Base-by-base conservation (phyloP, 495 filamentous ascomycete species). In the Bacidia rubella region DNA sequence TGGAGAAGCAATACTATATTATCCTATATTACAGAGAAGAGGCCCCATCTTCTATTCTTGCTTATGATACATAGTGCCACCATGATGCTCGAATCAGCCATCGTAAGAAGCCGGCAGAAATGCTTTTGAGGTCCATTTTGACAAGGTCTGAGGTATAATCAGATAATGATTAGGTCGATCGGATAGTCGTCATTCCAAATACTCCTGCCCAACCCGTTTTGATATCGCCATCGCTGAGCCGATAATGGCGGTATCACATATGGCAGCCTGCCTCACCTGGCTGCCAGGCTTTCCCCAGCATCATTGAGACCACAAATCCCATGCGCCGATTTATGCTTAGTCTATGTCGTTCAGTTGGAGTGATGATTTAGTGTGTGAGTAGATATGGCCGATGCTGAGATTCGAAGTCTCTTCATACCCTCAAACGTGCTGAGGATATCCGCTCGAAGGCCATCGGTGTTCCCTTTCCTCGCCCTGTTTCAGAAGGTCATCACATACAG, bases 381-480 rank as follows among this genome's bases (percentile, higher is more conserved):
- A n/a, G n/a, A n/a, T n/a, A n/a, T n/a, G n/a, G n/a, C n/a, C n/a
- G n/a, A n/a, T n/a, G n/a, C n/a, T n/a, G n/a, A n/a, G n/a, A n/a
- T n/a, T n/a, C n/a, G n/a, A n/a, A n/a, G n/a, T n/a, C n/a, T n/a
- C n/a, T n/a, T n/a, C n/a, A n/a, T n/a, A n/a, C n/a, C n/a, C 29
- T 35, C 29, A 35, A 15, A 7, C 15, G 29, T 35, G 29, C 26
- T 32, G 27, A 20, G 22, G 11, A 26, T 35, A 50, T 17, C 32
- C 25, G 10, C 26, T 32, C 9, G 47, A n/a, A 19, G 47, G 47
- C 47, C 47, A 50, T 17, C 47, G 47, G 9, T 50, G 47, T 26
- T 50, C 47, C 26, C 47, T 21, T 26, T 50, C 47, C 19, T 50
- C 47, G 47, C 47, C 47, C 22, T 50, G 47, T 25, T 50, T 50